Evolutionary conservation across 345 rosid species (phyloP), one percentile per base, ranked within the genome.

Genomic region (Euclidium syriacum): DNA sequence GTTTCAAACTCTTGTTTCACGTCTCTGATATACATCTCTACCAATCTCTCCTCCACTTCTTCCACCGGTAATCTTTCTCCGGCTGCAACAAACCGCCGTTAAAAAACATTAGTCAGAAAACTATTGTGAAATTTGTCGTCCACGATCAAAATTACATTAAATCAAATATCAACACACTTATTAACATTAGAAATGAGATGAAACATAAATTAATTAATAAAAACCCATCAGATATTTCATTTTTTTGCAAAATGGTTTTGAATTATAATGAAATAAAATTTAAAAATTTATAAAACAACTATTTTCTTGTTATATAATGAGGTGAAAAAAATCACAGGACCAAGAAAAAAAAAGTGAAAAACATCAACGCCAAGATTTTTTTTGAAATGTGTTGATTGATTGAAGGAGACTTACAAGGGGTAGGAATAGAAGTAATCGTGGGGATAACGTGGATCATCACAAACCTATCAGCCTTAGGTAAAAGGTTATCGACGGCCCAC

Each of bases 391-490:
- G 0, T 7, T 39, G 60, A 19, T 25, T 26, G n/a, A n/a, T n/a
- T n/a, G n/a, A 25, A 26, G 34, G 19, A 62, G 15, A 68, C 79
- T 24, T 74, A 88, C 96, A 58, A 7, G 95, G 98, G 61, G 95
- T 81, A 46, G 96, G 88, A 36, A 91, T 62, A 32, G 78, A 64
- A 52, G 85, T 69, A 71, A 88, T 71, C 50, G 75, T 38, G 58
- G 90, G 92, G 54, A 88, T 83, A 52, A 86, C 86, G 55, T 91
- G 86, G 62, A 91, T 81, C 52, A 88, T 64, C 73, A 82, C 48
- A 65, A 91, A 77, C 19, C 79, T 75, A 24, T 78, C 73, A 46
- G 88, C 82, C 64, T 65, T 48, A 1, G 76, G 76, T 55, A 72
- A 40, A 38, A 85, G 78, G 58, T 83, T 80, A 73, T 88, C 81